Evolutionary conservation across 805 yeast species (phyloP).

Genomic region (Jamesozyma gamospora): DNA sequence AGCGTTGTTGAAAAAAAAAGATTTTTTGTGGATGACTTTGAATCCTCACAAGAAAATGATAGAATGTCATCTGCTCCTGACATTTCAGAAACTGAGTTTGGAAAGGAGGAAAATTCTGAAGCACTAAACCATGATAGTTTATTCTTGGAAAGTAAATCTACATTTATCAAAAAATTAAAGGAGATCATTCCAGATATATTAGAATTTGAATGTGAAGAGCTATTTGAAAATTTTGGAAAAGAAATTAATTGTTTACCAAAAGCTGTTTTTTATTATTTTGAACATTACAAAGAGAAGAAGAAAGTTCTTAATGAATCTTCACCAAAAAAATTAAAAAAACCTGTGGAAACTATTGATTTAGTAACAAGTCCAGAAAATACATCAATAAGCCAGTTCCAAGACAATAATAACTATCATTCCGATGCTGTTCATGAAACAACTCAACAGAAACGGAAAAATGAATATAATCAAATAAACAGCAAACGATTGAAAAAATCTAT

Average conservation of each 20-base stretch:
- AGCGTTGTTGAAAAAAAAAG: slow-evolving; percentile 12
- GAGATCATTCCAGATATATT: slow-evolving; percentile 31
- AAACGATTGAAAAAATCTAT: slow-evolving; percentile 11
- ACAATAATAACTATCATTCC: neutral
- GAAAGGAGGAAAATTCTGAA: too few relatives aligned
- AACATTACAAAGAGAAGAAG: slow-evolving; percentile 8
- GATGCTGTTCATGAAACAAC: neutral
- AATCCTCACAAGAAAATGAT: slow-evolving; percentile 14
- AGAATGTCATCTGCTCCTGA: too few relatives aligned
- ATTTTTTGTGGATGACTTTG: slow-evolving; percentile 25
- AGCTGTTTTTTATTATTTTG: slow-evolving; percentile 36
- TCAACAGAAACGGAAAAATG: slow-evolving; percentile 3
- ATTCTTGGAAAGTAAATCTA: too few relatives aligned
- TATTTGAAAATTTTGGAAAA: slow-evolving; percentile 24
- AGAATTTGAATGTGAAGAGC: slow-evolving; percentile 9
- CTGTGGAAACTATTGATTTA: neutral
- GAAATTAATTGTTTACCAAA: slow-evolving; percentile 24
- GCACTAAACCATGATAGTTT: too few relatives aligned
- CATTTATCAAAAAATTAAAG: slow-evolving; percentile 27
- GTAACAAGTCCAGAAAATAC: too few relatives aligned
- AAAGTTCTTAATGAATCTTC: neutral
- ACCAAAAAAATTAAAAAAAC: neutral
- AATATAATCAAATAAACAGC: neutral
- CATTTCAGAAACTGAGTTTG: too few relatives aligned
- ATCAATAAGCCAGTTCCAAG: too few relatives aligned